phyloP scores from a whole-genome alignment of 1,139 yeast genomes.

The Pichia norvegensis region DNA sequence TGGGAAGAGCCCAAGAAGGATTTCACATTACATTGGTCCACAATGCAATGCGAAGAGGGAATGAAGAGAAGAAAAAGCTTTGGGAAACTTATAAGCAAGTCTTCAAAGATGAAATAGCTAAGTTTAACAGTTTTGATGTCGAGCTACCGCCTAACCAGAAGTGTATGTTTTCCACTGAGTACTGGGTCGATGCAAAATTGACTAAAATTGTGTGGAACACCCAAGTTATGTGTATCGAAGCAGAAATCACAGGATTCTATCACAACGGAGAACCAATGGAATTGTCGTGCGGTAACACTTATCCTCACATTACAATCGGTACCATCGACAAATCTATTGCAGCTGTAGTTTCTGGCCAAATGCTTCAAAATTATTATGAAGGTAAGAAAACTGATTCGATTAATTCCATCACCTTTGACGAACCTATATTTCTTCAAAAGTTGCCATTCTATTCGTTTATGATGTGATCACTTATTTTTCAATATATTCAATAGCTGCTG shows the following conservation, averaged over 20 bases:
- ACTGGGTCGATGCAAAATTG: conserved; percentile 33
- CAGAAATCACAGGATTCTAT: conserved; percentile 31
- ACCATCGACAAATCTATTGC: conserved; percentile 27
- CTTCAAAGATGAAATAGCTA: conserved; percentile 12
- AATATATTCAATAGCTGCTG: conserved; percentile 4
- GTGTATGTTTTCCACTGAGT: conserved; percentile 21
- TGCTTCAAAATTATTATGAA: conserved; percentile 28
- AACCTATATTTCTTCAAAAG: conserved; percentile 5
- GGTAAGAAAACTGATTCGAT: conserved; percentile 10
- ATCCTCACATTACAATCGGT: conserved; percentile 75
- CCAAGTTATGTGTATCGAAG: conserved; percentile 51
- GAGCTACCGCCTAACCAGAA: conserved; percentile 14
- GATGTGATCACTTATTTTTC: neutral
- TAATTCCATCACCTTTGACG: conserved; percentile 11
- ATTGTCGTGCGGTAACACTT: conserved; percentile 34
- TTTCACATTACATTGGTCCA: conserved; percentile 83
- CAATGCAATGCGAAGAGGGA: conserved; percentile 30
- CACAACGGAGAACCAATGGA: conserved; percentile 17
- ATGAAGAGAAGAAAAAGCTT: conserved; percentile 13
- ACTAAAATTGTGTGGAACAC: conserved; percentile 43
- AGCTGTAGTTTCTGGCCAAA: conserved; percentile 33
- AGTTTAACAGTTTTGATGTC: conserved; percentile 2
- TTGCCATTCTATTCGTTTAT: conserved; percentile 19
- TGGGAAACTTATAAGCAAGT: conserved; percentile 18
- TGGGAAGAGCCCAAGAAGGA: conserved; percentile 40